Conservation (phyloP, 805 yeast species). For the Metschnikowia lochheadii region DNA sequence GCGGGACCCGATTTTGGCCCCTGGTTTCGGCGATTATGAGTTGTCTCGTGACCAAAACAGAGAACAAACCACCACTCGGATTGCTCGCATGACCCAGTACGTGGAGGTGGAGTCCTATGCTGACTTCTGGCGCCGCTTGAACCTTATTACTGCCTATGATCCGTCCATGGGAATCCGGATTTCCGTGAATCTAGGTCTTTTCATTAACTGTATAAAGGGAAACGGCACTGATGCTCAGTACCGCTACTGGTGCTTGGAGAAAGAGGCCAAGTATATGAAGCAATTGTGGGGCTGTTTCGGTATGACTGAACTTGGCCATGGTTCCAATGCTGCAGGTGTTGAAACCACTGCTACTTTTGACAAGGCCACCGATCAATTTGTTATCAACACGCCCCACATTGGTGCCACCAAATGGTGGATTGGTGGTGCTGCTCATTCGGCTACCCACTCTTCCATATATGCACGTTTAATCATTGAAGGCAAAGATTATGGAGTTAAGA, state of each 20-base stretch:
- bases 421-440: constrained; percentile 47
- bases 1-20: constrained; percentile 34
- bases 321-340: constrained; percentile 20
- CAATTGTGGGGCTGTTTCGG: constrained; percentile 26
- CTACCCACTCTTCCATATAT: constrained; percentile 39
- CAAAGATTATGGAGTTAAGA: constrained; percentile 44
- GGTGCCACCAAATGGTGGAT: constrained; percentile 52
- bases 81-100: constrained; percentile 34
- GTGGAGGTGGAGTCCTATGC: constrained; percentile 29
- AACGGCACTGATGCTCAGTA: constrained; percentile 40
- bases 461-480: constrained; percentile 44
- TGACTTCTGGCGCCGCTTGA: constrained; percentile 33
- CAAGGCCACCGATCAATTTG: constrained; percentile 36
- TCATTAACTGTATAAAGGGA: constrained; percentile 36
- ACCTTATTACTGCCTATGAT: constrained; percentile 34
- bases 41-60: constrained; percentile 27
- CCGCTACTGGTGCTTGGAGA: constrained; percentile 34
- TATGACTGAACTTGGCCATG: constrained; percentile 22
- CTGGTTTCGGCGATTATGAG: constrained; percentile 32
- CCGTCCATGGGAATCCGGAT: constrained; percentile 38
- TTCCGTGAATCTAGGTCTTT: constrained; percentile 37
- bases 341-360: constrained; percentile 34
- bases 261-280: constrained; percentile 32
- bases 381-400: constrained; percentile 44
- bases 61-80: constrained; percentile 30